Conservation (phyloP, 345 rosid species). For the Populus alba region DNA sequence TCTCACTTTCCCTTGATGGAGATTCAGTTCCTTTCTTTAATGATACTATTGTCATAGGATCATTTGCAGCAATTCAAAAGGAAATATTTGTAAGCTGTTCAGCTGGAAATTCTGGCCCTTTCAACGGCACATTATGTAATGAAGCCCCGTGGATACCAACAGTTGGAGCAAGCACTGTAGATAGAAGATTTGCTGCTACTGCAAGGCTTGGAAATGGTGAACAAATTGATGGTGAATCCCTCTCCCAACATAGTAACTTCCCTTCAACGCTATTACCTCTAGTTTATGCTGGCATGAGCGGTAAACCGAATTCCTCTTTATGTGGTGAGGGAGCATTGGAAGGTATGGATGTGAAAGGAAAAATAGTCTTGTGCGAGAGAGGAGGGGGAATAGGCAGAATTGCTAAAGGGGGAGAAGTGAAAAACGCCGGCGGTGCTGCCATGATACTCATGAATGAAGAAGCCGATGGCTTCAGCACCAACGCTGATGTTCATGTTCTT, state of each 20-base stretch:
- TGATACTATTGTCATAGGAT: conserved; percentile 31
- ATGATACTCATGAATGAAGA: conserved; percentile 14
- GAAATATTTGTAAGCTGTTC: conserved; percentile 41
- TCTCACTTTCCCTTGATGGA: conserved; percentile 50
- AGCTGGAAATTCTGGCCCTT: conserved; percentile 38
- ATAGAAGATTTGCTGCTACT: conserved; percentile 26
- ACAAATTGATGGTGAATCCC: conserved; percentile 16
- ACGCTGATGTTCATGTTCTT: conserved; percentile 15
- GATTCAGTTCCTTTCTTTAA: conserved; percentile 22
- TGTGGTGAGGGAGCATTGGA: not conserved
- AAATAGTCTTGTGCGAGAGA: conserved; percentile 11
- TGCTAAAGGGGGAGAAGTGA: conserved; percentile 13
- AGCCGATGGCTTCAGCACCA: not conserved
- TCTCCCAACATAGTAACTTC: conserved; percentile 10
- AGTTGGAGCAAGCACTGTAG: conserved; percentile 39
- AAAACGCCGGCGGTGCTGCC: conserved; percentile 18
- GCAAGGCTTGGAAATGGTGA: conserved; percentile 31
- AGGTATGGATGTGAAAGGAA: conserved; percentile 8
- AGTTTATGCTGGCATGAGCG: conserved; percentile 10
- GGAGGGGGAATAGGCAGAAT: conserved; percentile 14
- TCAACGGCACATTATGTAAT: conserved; percentile 18
- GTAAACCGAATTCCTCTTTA: not conserved
- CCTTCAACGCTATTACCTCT: conserved; percentile 7
- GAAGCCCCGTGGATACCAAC: conserved; percentile 45
- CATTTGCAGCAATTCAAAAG: conserved; percentile 36